Conservation (phyloP, 371 early-diverging fungal genomes). For the Rhizopus delemar region DNA sequence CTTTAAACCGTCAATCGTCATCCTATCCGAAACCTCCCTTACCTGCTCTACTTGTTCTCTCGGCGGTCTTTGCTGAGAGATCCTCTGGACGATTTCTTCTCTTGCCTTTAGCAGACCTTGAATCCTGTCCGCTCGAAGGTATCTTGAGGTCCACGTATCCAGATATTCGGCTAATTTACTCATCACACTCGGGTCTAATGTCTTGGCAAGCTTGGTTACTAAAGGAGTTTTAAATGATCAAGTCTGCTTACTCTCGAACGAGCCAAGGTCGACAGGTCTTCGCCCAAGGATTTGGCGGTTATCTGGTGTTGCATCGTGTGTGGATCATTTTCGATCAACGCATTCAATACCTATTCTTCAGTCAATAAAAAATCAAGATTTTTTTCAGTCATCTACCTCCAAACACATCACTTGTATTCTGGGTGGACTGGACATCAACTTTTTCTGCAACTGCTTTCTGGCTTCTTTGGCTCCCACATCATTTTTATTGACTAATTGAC, state of each 20-base stretch:
- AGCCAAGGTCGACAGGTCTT: constrained; percentile 40
- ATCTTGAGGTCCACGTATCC: constrained; percentile 31
- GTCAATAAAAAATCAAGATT: neutral
- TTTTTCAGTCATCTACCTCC: constrained; percentile 27
- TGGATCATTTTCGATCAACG: constrained; percentile 46
- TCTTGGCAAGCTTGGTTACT: constrained; percentile 12
- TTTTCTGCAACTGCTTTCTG: constrained; percentile 52
- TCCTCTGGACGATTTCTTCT: neutral
- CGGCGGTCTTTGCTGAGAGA: neutral
- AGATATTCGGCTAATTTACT: constrained; percentile 41
- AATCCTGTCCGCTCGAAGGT: neutral
- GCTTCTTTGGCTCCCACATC: constrained; percentile 54
- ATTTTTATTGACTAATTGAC: constrained; percentile 39
- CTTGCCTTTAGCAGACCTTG: neutral
- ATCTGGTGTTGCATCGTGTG: constrained; percentile 35
- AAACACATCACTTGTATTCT: constrained; percentile 41
- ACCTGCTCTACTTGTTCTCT: neutral
- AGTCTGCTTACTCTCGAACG: constrained; percentile 26
- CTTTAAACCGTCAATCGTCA: neutral
- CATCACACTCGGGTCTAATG: constrained; percentile 38
- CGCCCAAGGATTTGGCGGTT: constrained; percentile 46
- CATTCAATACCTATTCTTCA: constrained; percentile 37
- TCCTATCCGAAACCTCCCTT: no score
- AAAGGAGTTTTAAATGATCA: neutral
- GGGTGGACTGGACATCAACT: constrained; percentile 36